Evolutionary conservation across 495 filamentous ascomycete species (phyloP).

Genomic region (Peziza echinospora): DNA sequence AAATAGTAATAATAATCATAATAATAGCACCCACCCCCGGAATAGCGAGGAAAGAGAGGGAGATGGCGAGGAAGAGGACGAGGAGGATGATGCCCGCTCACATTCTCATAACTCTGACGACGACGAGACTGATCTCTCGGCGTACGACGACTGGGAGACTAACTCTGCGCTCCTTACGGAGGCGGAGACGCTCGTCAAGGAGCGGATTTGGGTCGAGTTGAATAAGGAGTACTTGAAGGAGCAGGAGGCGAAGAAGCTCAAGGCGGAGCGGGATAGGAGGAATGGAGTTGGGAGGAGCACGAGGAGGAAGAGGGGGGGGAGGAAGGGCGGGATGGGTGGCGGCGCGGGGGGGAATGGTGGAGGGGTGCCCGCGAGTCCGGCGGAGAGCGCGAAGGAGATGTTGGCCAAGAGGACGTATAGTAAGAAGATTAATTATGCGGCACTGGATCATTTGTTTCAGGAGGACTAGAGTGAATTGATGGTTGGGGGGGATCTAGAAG

Average conservation of each 20-base stretch:
- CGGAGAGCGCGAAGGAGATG: constrained; percentile 54
- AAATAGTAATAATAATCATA: too few relatives aligned
- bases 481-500: background rate
- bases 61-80: background rate
- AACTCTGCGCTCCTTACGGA: constrained; percentile 47
- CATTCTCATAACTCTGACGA: too few relatives aligned
- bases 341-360: constrained; percentile 27
- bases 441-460: constrained; percentile 35
- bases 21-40: too few relatives aligned
- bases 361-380: constrained; percentile 34
- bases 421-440: constrained; percentile 67
- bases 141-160: constrained; percentile 59
- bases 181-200: constrained; percentile 53
- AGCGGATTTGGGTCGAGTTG: constrained; percentile 76
- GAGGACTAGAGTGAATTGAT: constrained; percentile 12
- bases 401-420: constrained; percentile 48
- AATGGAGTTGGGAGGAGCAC: constrained; percentile 28
- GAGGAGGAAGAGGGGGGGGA: constrained; percentile 28
- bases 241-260: constrained; percentile 54
- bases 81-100: background rate
- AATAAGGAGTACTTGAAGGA: constrained; percentile 77
- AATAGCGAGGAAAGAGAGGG: background rate
- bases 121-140: background rate
- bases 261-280: constrained; percentile 37
- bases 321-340: constrained; percentile 36